Evolutionary conservation across 2,329 filamentous ascomycete genomes (phyloP), one percentile per base, ranked within the genome.

Genomic region (Trichoderma sp.): DNA sequence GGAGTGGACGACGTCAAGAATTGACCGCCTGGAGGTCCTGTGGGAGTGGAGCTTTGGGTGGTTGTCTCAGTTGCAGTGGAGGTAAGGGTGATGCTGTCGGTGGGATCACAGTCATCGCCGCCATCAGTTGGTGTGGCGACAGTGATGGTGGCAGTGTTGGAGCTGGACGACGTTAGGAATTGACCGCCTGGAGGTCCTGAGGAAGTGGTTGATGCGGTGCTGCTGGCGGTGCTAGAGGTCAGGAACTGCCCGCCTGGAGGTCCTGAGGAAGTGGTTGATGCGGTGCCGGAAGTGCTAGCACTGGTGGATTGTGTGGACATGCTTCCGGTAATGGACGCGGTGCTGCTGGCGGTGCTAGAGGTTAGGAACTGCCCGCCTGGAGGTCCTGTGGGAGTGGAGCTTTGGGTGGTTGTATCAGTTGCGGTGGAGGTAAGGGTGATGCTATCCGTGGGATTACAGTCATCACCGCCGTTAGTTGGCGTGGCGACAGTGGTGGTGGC

Each of bases 391-490:
- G 27, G 27, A 27, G 27, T 27, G 2, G 31, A 27, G 33, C 37
- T 47, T n/a, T 33, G 40, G n/a, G 60, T 53, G 55, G 16, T 7
- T 19, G 40, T n/a, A 1, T 13, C 37, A 19, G 40, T 67, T 10
- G 55, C 10, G 49, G 24, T 57, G 33, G 24, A 33, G 52, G 16
- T 66, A 13, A 27, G 29, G 7, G 37, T 35, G 16, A 5, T 33
- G 31, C 13, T 37, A 13, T 60, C 47, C 8, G 68, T 62, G 19
- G 66, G 58, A 21, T 61, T 49, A 37, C 57, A 68, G 4, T 62
- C 49, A 2, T 37, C 33, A n/a, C n/a, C n/a, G 19, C 13, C 33
- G 8, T 52, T 43, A 7, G 60, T 29, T n/a, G 70, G 57, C 21
- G 53, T 40, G 1, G 67, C 31, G 19, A 49, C 55, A 29, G 13